Evolutionary conservation across 768 basidiomycete species (phyloP).

Genomic region (Pleurotus citrinopileatus): DNA sequence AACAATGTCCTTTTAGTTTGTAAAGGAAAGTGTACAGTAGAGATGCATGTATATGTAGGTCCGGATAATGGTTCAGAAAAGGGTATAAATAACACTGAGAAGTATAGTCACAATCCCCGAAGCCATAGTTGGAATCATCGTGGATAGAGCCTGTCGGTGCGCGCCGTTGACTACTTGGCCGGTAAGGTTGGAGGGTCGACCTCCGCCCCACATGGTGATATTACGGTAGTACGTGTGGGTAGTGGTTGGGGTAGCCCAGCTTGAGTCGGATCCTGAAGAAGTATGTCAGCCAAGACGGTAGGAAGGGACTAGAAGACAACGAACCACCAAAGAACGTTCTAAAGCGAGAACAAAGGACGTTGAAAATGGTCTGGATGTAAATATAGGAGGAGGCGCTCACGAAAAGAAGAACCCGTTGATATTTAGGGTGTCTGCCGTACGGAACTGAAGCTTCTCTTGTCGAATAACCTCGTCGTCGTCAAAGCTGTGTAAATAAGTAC

Average conservation of each 20-base stretch:
- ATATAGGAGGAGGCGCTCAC: conserved; percentile 33
- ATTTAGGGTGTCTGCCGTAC: conserved; percentile 46
- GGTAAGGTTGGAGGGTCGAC: conserved; percentile 42
- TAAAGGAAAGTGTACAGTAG: neutral
- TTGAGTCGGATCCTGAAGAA: conserved; percentile 51
- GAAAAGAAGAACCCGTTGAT: conserved; percentile 80
- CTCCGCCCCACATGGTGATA: conserved; percentile 61
- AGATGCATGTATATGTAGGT: neutral
- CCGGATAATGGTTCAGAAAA: neutral
- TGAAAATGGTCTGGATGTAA: neutral
- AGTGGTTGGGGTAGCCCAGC: conserved; percentile 68
- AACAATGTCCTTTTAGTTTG: neutral
- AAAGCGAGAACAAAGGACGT: conserved; percentile 1
- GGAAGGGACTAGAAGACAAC: neutral
- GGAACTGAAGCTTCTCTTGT: conserved; percentile 62
- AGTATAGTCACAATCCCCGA: neutral
- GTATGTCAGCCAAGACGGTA: conserved; percentile 13
- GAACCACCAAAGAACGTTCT: conserved; percentile 84
- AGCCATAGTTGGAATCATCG: neutral
- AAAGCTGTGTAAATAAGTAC: conserved; percentile 40
- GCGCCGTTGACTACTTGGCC: conserved; percentile 4
- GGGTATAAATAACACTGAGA: neutral
- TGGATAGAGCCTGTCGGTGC: neutral
- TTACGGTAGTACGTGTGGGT: conserved; percentile 79
- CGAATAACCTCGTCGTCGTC: conserved; percentile 64